A percentile compares a stretch with the other conserved stretches of the same genome.
Conservation (phyloP, 1,284 basidiomycete species). For the Marasmius fiardii region DNA sequence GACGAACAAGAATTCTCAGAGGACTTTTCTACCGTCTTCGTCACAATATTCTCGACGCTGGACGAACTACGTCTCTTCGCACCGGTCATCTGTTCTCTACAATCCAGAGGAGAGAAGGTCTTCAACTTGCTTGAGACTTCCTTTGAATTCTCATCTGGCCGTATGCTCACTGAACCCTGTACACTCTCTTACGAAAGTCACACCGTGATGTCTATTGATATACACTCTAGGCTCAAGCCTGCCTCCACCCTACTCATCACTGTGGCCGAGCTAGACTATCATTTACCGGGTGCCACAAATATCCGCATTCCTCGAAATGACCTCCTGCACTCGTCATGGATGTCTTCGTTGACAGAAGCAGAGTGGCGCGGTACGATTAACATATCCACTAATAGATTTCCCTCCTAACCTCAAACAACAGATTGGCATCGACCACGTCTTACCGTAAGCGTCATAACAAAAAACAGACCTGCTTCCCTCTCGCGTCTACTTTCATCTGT, state of each 20-base stretch:
- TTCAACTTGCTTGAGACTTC: slow-evolving; percentile 31
- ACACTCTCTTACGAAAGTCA: slow-evolving; percentile 17
- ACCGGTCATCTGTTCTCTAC: slow-evolving; percentile 44
- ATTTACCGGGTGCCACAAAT: slow-evolving; percentile 22
- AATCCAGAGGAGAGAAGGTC: slow-evolving; percentile 30
- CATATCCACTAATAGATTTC: neutral
- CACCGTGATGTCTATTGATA: slow-evolving; percentile 16
- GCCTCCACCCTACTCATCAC: slow-evolving; percentile 31
- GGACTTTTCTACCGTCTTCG: slow-evolving; percentile 19
- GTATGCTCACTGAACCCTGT: slow-evolving; percentile 10
- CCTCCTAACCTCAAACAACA: slow-evolving; percentile 25
- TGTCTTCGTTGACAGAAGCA: slow-evolving; percentile 49
- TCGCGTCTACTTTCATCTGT: slow-evolving; percentile 63
- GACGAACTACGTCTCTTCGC: slow-evolving; percentile 39
- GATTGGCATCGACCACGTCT: slow-evolving; percentile 72
- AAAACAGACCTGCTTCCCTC: slow-evolving; percentile 72
- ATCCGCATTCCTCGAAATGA: slow-evolving; percentile 52
- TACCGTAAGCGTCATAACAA: slow-evolving; percentile 72
- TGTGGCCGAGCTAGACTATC: slow-evolving; percentile 24
- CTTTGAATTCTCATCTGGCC: neutral
- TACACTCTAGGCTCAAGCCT: slow-evolving; percentile 8
- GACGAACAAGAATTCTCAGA: neutral
- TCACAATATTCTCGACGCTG: slow-evolving; percentile 32
- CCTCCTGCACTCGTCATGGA: slow-evolving; percentile 60
- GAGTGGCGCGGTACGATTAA: slow-evolving; percentile 52